phyloP scores from a whole-genome alignment of 805 yeast genomes.

The Yamadazyma scolyti region DNA sequence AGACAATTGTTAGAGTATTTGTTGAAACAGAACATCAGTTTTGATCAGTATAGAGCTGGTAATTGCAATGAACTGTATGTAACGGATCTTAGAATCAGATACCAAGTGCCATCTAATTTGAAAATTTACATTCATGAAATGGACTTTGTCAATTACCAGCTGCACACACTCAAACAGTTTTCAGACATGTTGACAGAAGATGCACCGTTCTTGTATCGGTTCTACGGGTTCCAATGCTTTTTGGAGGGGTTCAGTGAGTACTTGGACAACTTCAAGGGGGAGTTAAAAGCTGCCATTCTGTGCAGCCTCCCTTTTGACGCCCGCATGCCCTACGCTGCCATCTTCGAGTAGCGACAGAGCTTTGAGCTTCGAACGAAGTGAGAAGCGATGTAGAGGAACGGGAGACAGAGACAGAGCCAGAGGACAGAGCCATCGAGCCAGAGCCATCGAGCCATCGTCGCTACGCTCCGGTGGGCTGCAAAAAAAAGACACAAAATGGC shows the following conservation, averaged over 20 bases:
- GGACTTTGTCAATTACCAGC: conserved; percentile 13
- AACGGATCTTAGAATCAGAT: conserved; percentile 2
- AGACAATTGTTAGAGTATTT: conserved; percentile 9
- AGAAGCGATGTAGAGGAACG: too few relatives aligned
- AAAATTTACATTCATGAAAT: conserved; percentile 8
- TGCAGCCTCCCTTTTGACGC: background rate
- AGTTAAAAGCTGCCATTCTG: too few relatives aligned
- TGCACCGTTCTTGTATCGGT: conserved; percentile 2
- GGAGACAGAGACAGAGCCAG: too few relatives aligned
- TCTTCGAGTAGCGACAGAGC: conserved; percentile 1
- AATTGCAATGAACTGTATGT: background rate
- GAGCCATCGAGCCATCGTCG: too few relatives aligned
- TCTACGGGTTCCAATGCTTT: conserved; percentile 1
- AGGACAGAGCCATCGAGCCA: too few relatives aligned
- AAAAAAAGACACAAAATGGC: too few relatives aligned
- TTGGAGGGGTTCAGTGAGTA: background rate
- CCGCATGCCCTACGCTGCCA: conserved; percentile 1
- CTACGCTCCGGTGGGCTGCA: too few relatives aligned
- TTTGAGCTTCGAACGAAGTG: too few relatives aligned
- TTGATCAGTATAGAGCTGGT: conserved; percentile 9
- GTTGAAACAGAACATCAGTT: conserved; percentile 1
- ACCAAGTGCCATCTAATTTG: conserved; percentile 3
- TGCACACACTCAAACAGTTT: conserved; percentile 5
- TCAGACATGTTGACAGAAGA: background rate
- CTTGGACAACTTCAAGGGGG: background rate